Evolutionary conservation across 2,329 filamentous ascomycete genomes (phyloP), one percentile per base, ranked within the genome.

Genomic region (Cryphonectria parasitica): DNA sequence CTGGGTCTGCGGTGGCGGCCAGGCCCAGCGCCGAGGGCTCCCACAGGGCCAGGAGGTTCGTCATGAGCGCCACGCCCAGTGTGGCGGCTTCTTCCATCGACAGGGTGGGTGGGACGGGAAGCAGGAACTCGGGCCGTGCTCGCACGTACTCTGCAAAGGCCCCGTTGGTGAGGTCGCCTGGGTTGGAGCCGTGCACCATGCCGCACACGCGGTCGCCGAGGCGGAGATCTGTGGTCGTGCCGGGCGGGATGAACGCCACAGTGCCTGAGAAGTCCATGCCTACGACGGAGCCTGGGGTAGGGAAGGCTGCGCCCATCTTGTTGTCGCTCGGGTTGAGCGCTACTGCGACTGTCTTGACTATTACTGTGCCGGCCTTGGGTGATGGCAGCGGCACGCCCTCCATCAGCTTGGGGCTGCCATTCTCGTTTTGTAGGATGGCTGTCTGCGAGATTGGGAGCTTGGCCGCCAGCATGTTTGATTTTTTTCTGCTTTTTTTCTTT

Each of bases 161-260:
- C 15, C 81, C 81, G 49, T 74, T 73, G 3, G 77, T 71, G 1
- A 76, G 76, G 34, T 75, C 69, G 10, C 77, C 43, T 1, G 69
- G 68, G 58, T 81, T 79, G 45, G 73, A 75, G 25, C 80, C 81
- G 54, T 80, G 77, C 6, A 78, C 77, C 22, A 76, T 74, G 8
- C 82, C 82, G 22, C 76, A 78, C 5, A 82, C 79, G 7, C 75
- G 75, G 75, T 83, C 81, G 13, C 82, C 81, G 5, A 77, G 74
- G 54, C 74, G 74, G 39, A 74, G 74, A 49, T 74, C 70, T 5
- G 65, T 58, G 0, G 31, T 66, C 3, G 69, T 73, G 1, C 69
- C 62, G 1, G 74, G 74, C 2, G 75, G 62, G 5, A 69, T 72
- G 2, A 74, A 72, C 7, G 77, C 71, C 0, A 67, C 36, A 3